Conservation (phyloP, 1,139 yeast species). For the Debaryomyces fabryi region DNA sequence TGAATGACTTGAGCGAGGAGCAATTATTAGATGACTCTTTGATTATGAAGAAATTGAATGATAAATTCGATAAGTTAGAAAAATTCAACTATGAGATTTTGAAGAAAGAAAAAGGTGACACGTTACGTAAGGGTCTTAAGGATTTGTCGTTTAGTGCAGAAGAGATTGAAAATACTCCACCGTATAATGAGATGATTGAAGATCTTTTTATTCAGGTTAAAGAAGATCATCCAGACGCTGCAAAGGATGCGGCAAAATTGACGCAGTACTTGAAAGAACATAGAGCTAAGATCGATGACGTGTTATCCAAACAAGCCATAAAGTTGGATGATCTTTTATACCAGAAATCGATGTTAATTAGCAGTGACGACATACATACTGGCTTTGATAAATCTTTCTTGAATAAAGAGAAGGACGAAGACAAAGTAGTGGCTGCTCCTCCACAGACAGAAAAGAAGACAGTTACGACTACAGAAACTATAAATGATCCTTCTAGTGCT, state of each 20-base stretch:
- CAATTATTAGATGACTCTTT: constrained; percentile 43
- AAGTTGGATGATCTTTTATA: constrained; percentile 66
- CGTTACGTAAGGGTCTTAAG: constrained; percentile 45
- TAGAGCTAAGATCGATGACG: constrained; percentile 66
- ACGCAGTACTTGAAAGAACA: constrained; percentile 57
- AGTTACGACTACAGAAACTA: constrained; percentile 32
- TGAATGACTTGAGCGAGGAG: constrained; percentile 41
- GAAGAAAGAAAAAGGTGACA: constrained; percentile 37
- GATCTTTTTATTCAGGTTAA: constrained; percentile 75
- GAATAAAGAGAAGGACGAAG: constrained; percentile 53
- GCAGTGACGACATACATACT: constrained; percentile 90
- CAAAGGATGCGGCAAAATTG: constrained; percentile 42
- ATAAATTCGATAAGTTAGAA: constrained; percentile 59
- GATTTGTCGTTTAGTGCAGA: constrained; percentile 46
- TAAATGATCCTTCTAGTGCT: constrained; percentile 23
- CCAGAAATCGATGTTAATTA: constrained; percentile 75
- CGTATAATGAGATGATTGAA: constrained; percentile 91
- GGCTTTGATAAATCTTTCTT: constrained; percentile 88
- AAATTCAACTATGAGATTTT: constrained; percentile 48
- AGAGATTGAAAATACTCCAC: constrained; percentile 70
- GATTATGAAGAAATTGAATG: constrained; percentile 47
- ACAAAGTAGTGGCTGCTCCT: constrained; percentile 15
- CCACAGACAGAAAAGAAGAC: constrained; percentile 10
- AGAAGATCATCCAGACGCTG: constrained; percentile 59
- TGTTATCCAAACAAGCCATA: constrained; percentile 58